Evolutionary conservation across 441 rosid species (phyloP), one percentile per base, ranked within the genome.

Genomic region (Macaranga tanarius): DNA sequence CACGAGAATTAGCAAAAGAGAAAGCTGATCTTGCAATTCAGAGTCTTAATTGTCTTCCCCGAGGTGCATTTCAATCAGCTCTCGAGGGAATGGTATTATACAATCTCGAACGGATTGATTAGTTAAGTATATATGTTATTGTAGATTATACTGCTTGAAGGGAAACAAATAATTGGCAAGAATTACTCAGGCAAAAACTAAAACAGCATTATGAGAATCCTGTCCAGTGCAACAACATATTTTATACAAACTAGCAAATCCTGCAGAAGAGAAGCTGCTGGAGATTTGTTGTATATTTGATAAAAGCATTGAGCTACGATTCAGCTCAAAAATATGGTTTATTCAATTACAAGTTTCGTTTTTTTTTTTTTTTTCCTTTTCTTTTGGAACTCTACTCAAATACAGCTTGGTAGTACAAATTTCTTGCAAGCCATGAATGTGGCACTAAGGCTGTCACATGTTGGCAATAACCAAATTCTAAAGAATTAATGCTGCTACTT

Each of bases 61-160:
- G 60, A 44, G 79, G 87, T 60, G 71, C 83, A 34, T 91, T 79
- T 67, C 85, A 88, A 55, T 73, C 80, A 45, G 91, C 92, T 66
- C 90, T 95, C 5, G 88, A 90, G 82, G 89, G 87, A 73, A 88
- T 95, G 93, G 93, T 92, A 48, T 70, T 84, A 83, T 95, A 82
- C 74, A 92, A 95, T 83, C 97, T 95, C 16, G 93, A 92, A 78
- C 85, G 97, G 82, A 85, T 92, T 63, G 91, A 86, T 72, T 95
- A 89, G 76, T 25, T 45, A 38, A 15, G 56, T 16, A 22, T 26
- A 22, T 38, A 56, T 54, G 2, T n/a, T 42, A 54, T 23, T 11
- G 42, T 20, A 40, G 15, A 34, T 60, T 65, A n/a, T 40, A 38
- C 70, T 62, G 20, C 17, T 48, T 44, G 22, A 15, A 42, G 16